Conservation (phyloP, 805 yeast genomes). For the Saccharomyces eubayanus region DNA sequence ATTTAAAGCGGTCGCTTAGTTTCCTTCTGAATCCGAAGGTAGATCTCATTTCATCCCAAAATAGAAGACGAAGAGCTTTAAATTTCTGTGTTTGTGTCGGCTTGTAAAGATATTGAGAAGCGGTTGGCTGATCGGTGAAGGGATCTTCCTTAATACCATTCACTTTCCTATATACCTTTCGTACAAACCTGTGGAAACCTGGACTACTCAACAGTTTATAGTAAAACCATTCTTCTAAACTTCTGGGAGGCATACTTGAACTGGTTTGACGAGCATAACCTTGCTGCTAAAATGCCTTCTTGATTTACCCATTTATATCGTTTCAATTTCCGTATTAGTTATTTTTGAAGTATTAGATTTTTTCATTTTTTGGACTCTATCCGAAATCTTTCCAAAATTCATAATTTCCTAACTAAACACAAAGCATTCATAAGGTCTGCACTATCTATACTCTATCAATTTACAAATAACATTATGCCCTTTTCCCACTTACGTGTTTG, state of each 20-base stretch:
- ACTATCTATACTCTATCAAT: background rate
- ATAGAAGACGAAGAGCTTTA: slow-evolving; percentile 52
- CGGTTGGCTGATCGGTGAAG: slow-evolving; percentile 16
- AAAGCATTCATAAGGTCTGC: background rate
- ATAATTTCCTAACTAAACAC: background rate
- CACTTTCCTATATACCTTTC: slow-evolving; percentile 51
- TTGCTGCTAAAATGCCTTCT: slow-evolving; percentile 4
- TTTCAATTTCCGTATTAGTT: background rate
- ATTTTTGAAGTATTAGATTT: background rate
- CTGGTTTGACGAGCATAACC: background rate
- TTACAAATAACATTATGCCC: too few species aligned
- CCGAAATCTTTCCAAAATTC: too few species aligned
- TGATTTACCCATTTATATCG: too few species aligned
- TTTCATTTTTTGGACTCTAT: background rate
- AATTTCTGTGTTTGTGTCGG: slow-evolving; percentile 50
- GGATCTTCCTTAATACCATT: slow-evolving; percentile 47
- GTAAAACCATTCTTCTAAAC: slow-evolving; percentile 43
- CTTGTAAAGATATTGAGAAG: slow-evolving; percentile 24
- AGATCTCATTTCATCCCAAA: slow-evolving; percentile 52
- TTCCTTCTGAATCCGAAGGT: slow-evolving; percentile 40
- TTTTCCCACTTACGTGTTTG: too few species aligned
- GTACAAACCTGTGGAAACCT: slow-evolving; percentile 55
- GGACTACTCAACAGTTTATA: slow-evolving; percentile 46
- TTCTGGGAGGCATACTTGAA: slow-evolving; percentile 21
- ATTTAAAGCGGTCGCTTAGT: slow-evolving; percentile 9